phyloP scores from a whole-genome alignment of 495 filamentous ascomycete genomes.

The Penicillium odoratum region DNA sequence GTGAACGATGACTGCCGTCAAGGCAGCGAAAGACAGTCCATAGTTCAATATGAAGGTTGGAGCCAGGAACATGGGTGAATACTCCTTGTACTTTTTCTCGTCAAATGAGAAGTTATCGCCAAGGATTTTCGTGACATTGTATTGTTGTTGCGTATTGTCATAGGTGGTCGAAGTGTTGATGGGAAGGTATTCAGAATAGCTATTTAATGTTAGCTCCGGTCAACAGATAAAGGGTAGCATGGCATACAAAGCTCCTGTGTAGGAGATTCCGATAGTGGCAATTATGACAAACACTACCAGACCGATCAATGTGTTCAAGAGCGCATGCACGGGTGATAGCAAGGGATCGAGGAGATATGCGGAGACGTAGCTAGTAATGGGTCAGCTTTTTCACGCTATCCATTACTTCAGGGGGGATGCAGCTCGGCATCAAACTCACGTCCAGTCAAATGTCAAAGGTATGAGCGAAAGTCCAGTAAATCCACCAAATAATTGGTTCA shows the following conservation, averaged over 20 bases:
- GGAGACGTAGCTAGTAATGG: slow-evolving; percentile 39
- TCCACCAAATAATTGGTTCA: slow-evolving; percentile 64
- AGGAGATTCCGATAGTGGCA: slow-evolving; percentile 50
- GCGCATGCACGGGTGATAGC: slow-evolving; percentile 57
- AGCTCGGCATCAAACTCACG: slow-evolving; percentile 22
- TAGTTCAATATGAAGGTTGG: slow-evolving; percentile 63
- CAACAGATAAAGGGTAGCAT: too few species aligned
- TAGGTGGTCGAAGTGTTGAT: slow-evolving; percentile 61
- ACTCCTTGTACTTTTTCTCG: slow-evolving; percentile 54
- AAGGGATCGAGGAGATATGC: slow-evolving; percentile 59
- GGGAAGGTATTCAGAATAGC: slow-evolving; percentile 50
- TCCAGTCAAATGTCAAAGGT: slow-evolving; percentile 67
- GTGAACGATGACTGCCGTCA: slow-evolving; percentile 57
- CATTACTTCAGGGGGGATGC: too few species aligned
- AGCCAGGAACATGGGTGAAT: slow-evolving; percentile 63
- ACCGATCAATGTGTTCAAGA: slow-evolving; percentile 61
- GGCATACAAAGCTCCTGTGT: slow-evolving; percentile 54
- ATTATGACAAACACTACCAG: slow-evolving; percentile 57
- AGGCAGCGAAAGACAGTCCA: slow-evolving; percentile 62
- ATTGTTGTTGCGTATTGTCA: slow-evolving; percentile 57
- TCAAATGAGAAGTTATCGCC: slow-evolving; percentile 53
- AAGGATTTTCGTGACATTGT: slow-evolving; percentile 55
- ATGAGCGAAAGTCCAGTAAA: slow-evolving; percentile 56
- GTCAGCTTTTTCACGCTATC: neutral
- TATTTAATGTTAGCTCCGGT: slow-evolving; percentile 8